phyloP scores from a whole-genome alignment of 768 basidiomycete species.

The Russula virescens region DNA sequence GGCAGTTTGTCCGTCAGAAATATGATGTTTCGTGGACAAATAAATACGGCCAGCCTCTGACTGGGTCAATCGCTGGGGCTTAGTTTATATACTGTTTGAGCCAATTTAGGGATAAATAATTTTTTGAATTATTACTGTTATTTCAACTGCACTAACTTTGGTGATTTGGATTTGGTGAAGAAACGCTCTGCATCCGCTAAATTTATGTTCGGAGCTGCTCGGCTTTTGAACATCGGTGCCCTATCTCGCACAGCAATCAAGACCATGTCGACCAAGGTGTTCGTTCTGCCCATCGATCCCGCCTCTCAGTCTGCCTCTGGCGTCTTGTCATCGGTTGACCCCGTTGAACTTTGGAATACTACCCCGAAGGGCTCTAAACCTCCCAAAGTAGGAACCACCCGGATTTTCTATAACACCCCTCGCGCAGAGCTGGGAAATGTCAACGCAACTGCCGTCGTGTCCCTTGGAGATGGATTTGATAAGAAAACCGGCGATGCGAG shows the following conservation, averaged over 20 bases:
- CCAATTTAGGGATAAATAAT: neutral
- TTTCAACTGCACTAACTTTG: no score
- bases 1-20: no score
- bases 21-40: neutral
- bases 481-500: slow-evolving; percentile 40
- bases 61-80: slow-evolving; percentile 3
- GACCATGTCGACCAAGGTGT: slow-evolving; percentile 48
- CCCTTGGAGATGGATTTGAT: slow-evolving; percentile 51
- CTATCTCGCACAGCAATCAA: slow-evolving; percentile 1
- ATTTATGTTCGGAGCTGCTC: neutral
- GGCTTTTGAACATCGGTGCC: slow-evolving; percentile 14
- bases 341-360: slow-evolving; percentile 48
- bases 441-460: slow-evolving; percentile 49
- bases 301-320: slow-evolving; percentile 30
- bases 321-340: slow-evolving; percentile 36
- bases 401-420: slow-evolving; percentile 58
- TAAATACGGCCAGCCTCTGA: neutral
- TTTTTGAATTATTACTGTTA: no score
- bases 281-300: slow-evolving; percentile 55
- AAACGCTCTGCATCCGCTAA: no score
- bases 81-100: no score
- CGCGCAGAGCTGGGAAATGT: slow-evolving; percentile 25
- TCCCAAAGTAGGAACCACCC: slow-evolving; percentile 56
- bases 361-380: slow-evolving; percentile 38
- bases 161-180: no score